Conservation (phyloP, 1,284 basidiomycete species). For the Malassezia obtusa region DNA sequence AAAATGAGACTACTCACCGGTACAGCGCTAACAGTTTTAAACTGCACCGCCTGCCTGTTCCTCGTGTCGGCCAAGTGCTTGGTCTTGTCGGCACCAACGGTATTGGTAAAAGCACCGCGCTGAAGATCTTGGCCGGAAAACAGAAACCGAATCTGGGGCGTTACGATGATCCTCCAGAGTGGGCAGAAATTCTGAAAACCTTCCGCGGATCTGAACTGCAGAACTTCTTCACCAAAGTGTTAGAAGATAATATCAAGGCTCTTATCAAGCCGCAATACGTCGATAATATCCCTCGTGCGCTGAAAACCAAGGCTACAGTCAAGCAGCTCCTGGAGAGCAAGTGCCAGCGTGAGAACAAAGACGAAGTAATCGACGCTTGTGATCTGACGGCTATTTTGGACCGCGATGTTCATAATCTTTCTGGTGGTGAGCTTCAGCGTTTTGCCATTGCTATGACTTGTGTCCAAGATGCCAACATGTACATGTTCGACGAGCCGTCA, state of each 20-base stretch:
- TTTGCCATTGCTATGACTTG: conserved; percentile 48
- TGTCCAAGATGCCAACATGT: conserved; percentile 47
- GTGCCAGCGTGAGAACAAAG: conserved; percentile 43
- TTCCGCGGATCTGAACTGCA: conserved; percentile 48
- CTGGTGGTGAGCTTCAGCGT: conserved; percentile 47
- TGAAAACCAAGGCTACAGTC: conserved; percentile 41
- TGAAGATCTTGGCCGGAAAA: conserved; percentile 47
- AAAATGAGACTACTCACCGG: conserved; percentile 46
- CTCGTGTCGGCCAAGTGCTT: conserved; percentile 45
- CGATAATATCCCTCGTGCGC: conserved; percentile 46
- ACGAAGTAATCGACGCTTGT: conserved; percentile 34
- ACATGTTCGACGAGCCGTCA: conserved; percentile 49
- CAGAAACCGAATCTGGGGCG: conserved; percentile 47
- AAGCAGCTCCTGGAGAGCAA: conserved; percentile 43
- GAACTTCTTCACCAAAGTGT: conserved; percentile 48
- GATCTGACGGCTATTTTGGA: conserved; percentile 43
- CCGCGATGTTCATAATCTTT: conserved; percentile 42
- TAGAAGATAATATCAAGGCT: conserved; percentile 48
- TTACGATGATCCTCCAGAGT: conserved; percentile 48
- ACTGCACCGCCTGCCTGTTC: conserved; percentile 43
- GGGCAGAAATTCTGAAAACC: conserved; percentile 47
- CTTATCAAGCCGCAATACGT: conserved; percentile 49
- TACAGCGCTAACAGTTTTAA: conserved; percentile 49
- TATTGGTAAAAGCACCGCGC: conserved; percentile 47
- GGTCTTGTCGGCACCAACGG: conserved; percentile 48